Conservation (phyloP, 345 rosid genomes). For the Cardamine resedifolia region DNA sequence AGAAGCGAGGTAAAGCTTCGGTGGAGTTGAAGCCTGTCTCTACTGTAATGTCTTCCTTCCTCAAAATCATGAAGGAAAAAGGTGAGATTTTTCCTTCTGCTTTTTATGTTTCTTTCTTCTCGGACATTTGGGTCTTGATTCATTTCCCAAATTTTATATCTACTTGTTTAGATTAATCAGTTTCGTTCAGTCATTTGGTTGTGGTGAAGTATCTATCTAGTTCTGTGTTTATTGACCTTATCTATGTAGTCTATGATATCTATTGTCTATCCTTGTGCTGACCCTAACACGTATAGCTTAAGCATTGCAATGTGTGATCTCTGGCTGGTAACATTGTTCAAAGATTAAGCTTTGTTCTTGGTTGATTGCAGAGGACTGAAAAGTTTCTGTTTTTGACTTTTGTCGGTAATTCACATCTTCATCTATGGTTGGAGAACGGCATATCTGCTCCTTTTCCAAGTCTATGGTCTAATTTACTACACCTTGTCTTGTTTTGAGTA, state of each 20-base stretch:
- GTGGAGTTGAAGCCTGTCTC: conserved; percentile 87
- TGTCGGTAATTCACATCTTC: neutral
- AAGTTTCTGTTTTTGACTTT: neutral
- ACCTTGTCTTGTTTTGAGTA: neutral
- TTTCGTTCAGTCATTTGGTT: neutral
- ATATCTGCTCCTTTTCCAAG: neutral
- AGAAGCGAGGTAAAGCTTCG: conserved; percentile 70
- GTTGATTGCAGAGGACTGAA: neutral
- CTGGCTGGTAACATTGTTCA: neutral
- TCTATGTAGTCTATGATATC: neutral
- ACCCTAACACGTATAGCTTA: neutral
- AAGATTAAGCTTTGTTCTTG: neutral
- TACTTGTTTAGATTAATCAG: conserved; percentile 1
- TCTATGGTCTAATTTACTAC: neutral
- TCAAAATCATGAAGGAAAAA: conserved; percentile 77
- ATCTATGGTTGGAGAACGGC: neutral
- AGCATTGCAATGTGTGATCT: conserved; percentile 1
- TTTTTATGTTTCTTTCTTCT: neutral
- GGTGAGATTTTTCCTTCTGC: conserved; percentile 42
- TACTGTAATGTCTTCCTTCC: conserved; percentile 81
- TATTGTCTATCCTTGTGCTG: neutral
- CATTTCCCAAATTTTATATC: neutral
- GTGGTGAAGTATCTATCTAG: neutral
- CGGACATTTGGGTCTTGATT: neutral
- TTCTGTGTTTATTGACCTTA: neutral